phyloP scores from a whole-genome alignment of 164 flowering plant species.

The Sextonia rubra region DNA sequence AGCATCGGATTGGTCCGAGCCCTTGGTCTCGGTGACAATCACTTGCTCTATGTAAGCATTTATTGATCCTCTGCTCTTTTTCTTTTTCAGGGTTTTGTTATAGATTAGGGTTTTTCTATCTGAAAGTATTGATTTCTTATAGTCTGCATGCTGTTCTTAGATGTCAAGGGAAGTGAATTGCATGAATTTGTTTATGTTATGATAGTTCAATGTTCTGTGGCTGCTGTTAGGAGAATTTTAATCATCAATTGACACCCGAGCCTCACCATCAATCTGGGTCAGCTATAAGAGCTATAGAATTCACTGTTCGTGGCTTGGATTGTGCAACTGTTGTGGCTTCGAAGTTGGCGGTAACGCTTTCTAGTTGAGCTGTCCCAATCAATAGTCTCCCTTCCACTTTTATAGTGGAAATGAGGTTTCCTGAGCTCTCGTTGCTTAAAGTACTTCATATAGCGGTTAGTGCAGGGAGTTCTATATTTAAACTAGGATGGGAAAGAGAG shows the following conservation, averaged over 20 bases:
- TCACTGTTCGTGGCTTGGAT: background rate
- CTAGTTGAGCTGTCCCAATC: background rate
- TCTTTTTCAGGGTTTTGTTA: background rate
- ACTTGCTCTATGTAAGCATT: conserved; percentile 54
- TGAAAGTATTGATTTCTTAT: background rate
- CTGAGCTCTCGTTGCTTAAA: too few relatives aligned
- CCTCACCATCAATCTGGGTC: background rate
- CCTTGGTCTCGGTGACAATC: conserved; percentile 71
- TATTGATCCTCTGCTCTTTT: background rate
- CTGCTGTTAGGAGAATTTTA: background rate
- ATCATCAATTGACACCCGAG: background rate
- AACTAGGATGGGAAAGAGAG: background rate
- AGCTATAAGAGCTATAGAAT: background rate
- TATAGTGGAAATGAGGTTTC: background rate
- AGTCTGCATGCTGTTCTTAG: background rate
- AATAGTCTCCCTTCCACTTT: background rate
- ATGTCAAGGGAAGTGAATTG: background rate
- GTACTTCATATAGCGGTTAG: too few relatives aligned
- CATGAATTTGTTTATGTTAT: too few relatives aligned
- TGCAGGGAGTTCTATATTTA: too few relatives aligned
- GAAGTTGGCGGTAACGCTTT: background rate
- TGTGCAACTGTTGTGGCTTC: background rate
- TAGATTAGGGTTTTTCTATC: background rate
- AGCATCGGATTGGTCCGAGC: conserved; percentile 84
- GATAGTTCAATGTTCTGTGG: too few relatives aligned